phyloP scores from a whole-genome alignment of 305 asterid genomes.

The Solanum hybrid region DNA sequence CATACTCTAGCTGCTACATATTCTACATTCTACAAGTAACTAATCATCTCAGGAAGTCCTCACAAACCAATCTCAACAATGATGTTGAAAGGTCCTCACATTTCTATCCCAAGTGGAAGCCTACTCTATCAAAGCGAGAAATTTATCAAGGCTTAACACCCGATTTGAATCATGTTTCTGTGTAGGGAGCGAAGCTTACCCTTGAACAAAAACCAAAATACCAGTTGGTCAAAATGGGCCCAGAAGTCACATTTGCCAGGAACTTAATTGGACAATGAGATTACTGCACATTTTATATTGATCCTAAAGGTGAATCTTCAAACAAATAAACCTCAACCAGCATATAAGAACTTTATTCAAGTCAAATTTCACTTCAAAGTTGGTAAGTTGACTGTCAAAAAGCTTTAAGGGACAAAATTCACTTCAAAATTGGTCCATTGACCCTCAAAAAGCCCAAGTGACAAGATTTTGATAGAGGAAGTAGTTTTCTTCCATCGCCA shows the following conservation, averaged over 20 bases:
- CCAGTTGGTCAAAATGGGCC: background rate
- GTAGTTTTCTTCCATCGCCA: background rate
- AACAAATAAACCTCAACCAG: background rate
- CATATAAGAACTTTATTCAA: background rate
- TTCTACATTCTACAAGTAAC: background rate
- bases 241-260: background rate
- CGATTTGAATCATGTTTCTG: background rate
- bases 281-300: background rate
- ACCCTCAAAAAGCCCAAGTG: background rate
- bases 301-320: background rate
- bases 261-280: background rate
- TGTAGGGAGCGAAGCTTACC: background rate
- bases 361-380: background rate
- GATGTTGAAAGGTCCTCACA: background rate
- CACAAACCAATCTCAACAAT: background rate
- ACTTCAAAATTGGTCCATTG: background rate
- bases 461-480: background rate
- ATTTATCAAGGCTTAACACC: background rate
- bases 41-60: background rate
- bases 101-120: background rate
- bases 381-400: background rate
- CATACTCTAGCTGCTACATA: background rate
- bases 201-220: background rate
- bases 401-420: background rate
- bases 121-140: background rate